Conservation (phyloP, 306 rosid species). For the Neltuma alba region DNA sequence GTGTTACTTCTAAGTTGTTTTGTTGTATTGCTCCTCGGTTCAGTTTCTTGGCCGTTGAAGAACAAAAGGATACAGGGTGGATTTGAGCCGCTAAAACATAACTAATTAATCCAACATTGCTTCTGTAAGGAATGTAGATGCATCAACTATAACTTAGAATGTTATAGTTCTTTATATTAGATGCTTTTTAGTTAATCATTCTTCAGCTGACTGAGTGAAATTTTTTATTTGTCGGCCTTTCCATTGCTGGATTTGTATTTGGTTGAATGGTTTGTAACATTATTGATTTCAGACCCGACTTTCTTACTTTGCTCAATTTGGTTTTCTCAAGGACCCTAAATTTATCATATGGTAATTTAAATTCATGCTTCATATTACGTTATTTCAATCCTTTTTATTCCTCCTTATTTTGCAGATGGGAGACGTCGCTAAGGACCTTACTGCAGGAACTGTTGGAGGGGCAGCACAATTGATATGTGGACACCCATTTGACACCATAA, state of each 20-base stretch:
- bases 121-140: not conserved
- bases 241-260: not conserved
- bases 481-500: constrained; percentile 96
- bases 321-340: not conserved
- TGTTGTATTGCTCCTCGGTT: not conserved
- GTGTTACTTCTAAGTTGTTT: not conserved
- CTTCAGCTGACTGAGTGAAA: not conserved
- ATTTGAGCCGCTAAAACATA: not conserved
- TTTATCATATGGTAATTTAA: not conserved
- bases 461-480: constrained; percentile 89
- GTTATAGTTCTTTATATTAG: not conserved
- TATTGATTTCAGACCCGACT: not conserved
- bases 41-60: not conserved
- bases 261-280: not conserved
- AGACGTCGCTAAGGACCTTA: constrained; percentile 87
- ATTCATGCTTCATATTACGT: not conserved
- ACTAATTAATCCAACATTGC: not conserved
- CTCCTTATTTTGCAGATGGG: constrained; percentile 65
- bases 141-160: not conserved
- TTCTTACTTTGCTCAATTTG: not conserved
- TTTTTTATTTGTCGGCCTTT: not conserved
- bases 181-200: not conserved
- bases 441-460: constrained; percentile 94
- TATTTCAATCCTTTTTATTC: constrained; percentile 4
- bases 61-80: constrained; percentile 8